phyloP scores from a whole-genome alignment of 2,329 filamentous ascomycete genomes.

The Talaromyces funiculosus region DNA sequence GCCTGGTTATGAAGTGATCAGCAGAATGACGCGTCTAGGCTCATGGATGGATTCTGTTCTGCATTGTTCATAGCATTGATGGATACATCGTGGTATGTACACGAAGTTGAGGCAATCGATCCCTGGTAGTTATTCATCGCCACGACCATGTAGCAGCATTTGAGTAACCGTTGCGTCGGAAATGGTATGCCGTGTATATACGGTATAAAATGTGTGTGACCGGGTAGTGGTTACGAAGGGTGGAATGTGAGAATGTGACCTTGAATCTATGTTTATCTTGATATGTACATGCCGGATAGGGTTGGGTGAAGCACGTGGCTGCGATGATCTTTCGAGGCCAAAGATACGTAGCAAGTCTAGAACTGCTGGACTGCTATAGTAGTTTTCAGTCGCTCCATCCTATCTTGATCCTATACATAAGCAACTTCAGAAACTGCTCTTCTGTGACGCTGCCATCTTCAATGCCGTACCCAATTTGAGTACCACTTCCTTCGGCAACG shows the following conservation, averaged over 20 bases:
- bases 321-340: not conserved
- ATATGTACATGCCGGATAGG: constrained; percentile 1
- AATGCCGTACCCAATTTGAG: not conserved
- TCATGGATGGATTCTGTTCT: not conserved
- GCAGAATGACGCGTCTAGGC: not conserved
- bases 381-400: not conserved
- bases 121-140: not conserved
- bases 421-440: not conserved
- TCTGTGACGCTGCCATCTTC: not conserved
- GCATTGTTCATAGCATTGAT: not conserved
- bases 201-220: too few species aligned
- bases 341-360: too few species aligned
- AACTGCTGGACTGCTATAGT: too few species aligned
- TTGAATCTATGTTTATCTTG: too few species aligned
- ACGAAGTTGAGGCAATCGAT: not conserved
- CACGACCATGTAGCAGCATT: not conserved
- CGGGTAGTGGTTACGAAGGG: not conserved
- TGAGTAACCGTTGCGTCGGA: not conserved
- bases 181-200: not conserved
- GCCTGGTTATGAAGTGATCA: too few species aligned
- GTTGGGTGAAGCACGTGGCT: not conserved
- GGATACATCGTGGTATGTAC: too few species aligned
- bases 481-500: not conserved
- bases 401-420: not conserved
- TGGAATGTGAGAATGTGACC: not conserved